A percentile compares a stretch with the other conserved stretches of the same genome.
Evolutionary conservation across 148 eudicot species (phyloP).

Genomic region (Nyssa sinensis): DNA sequence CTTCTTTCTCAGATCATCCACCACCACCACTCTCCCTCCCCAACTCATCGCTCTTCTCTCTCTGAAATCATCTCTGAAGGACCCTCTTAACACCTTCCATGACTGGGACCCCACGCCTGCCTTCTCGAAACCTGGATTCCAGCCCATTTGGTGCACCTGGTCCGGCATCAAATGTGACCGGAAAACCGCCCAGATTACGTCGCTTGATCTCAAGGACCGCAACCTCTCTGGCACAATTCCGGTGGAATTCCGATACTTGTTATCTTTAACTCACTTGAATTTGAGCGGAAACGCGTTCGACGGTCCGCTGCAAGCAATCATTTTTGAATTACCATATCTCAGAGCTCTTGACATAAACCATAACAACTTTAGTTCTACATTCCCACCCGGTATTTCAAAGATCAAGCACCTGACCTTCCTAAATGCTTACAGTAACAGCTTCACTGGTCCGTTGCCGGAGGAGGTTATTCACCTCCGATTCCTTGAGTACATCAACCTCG

Average conservation of each 20-base stretch:
- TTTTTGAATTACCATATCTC: conserved; percentile 56
- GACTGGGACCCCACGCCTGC: conserved; percentile 56
- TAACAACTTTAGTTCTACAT: conserved; percentile 63
- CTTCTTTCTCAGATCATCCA: neutral
- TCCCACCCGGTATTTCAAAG: conserved; percentile 65
- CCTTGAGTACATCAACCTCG: conserved; percentile 72
- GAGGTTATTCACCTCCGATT: conserved; percentile 38
- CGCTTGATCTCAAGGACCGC: conserved; percentile 61
- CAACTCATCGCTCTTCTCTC: conserved; percentile 55
- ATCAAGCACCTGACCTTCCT: conserved; percentile 46
- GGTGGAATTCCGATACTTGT: conserved; percentile 37
- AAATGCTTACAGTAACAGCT: conserved; percentile 75
- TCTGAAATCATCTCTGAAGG: conserved; percentile 63
- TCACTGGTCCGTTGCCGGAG: conserved; percentile 61
- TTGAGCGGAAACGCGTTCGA: conserved; percentile 56
- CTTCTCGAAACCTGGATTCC: conserved; percentile 19
- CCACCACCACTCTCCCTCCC: conserved; percentile 35
- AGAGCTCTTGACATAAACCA: conserved; percentile 66
- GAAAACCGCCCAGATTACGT: conserved; percentile 28
- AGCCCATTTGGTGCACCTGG: conserved; percentile 74
- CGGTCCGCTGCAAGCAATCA: conserved; percentile 43
- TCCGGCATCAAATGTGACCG: conserved; percentile 64
- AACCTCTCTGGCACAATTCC: conserved; percentile 72
- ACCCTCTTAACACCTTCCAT: conserved; percentile 59
- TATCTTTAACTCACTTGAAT: conserved; percentile 49